phyloP scores from a whole-genome alignment of 352 stramenopile species.

The Globisporangium paroecandrum region DNA sequence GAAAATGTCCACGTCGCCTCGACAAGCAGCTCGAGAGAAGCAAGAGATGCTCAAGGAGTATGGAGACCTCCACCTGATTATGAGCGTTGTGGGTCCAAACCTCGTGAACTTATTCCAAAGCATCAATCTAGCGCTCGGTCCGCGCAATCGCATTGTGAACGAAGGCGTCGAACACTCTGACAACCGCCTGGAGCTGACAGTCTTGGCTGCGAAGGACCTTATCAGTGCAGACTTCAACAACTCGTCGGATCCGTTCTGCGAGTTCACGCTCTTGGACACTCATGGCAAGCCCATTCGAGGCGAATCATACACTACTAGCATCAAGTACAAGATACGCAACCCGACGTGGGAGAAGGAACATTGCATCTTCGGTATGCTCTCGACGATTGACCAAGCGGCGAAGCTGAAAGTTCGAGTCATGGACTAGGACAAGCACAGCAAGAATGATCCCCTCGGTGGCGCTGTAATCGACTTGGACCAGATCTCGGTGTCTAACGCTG shows the following conservation, averaged over 20 bases:
- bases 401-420: constrained; percentile 51
- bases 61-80: constrained; percentile 61
- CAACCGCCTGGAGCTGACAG: constrained; percentile 63
- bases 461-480: constrained; percentile 45
- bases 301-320: constrained; percentile 43
- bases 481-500: constrained; percentile 45
- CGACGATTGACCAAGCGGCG: constrained; percentile 50
- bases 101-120: constrained; percentile 66
- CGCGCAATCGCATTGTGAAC: constrained; percentile 42
- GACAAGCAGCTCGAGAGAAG: constrained; percentile 30
- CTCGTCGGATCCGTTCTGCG: constrained; percentile 57
- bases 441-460: constrained; percentile 52
- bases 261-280: constrained; percentile 55
- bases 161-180: constrained; percentile 54
- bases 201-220: constrained; percentile 46
- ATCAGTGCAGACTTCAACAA: constrained; percentile 63
- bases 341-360: constrained; percentile 61
- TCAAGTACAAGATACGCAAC: constrained; percentile 56
- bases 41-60: constrained; percentile 40
- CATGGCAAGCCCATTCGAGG: constrained; percentile 45
- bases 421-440: constrained; percentile 49
- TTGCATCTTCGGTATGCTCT: constrained; percentile 59
- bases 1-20: constrained; percentile 27
- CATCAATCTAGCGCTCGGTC: constrained; percentile 28
- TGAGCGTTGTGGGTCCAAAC: constrained; percentile 61